Base-by-base conservation (phyloP, 345 rosid species). In the Stellera chamaejasme region DNA sequence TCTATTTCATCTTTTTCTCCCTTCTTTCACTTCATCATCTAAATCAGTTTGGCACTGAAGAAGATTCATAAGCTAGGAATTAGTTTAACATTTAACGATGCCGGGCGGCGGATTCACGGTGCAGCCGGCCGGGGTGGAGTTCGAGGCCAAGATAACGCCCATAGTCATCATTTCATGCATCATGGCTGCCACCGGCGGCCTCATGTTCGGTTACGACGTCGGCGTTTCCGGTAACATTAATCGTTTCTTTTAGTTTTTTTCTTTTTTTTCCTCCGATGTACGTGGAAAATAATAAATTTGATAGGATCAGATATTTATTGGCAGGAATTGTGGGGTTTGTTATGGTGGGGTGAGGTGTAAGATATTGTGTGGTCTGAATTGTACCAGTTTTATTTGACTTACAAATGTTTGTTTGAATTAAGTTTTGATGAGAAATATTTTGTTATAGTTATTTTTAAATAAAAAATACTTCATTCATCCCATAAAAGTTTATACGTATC, bases 171-270 rank as follows among this genome's bases (percentile, higher is more conserved):
- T 89, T 48, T 89, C 95, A 5, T 89, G 95, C 66, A 83, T 89
- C 67, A 82, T 89, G 95, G 97, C 97, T 12, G 97, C 97, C 54
- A 83, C 95, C 8, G 97, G 97, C 0, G 97, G 97, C 1, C 95
- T 89, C 75, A 86, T 89, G 95, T 89, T 86, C 14, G 97, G 97
- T 41, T 89, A 89, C 55, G 97, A 86, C 50, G 82, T 86, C 49
- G 95, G 97, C 45, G 79, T 89, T 45, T 86, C 95, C 42, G 97
- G 97, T 89, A 78, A 44, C 43, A 27, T 13, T 23, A 5, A 5
- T 32, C 9, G 7, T 32, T 8, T 32, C 5, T 5, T 8, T 7
- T 54, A 10, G 2, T 10, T 48, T 56, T 41, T 61, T 43, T 50
- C 32, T 26, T 36, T 48, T 25, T 19, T 6, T 50, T 26, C 11